Conservation (phyloP, 345 rosid species). For the Hevea brasiliensis region DNA sequence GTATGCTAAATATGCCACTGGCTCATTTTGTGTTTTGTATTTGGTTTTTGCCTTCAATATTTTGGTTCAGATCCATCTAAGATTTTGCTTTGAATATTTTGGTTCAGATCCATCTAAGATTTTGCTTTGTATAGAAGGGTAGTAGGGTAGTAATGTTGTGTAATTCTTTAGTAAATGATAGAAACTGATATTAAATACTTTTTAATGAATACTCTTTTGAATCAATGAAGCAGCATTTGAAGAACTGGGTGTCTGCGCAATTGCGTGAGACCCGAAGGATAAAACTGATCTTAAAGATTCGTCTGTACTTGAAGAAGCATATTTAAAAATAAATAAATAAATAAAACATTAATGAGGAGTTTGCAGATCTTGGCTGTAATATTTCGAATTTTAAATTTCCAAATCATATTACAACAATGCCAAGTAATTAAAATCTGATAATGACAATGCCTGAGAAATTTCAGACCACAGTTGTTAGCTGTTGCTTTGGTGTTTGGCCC, state of each 20-base stretch:
- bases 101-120: constrained; percentile 25
- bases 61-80: constrained; percentile 24
- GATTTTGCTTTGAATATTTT: constrained; percentile 1
- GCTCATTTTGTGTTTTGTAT: constrained; percentile 2
- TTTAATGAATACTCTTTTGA: constrained; percentile 16
- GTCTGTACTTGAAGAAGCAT: constrained; percentile 21
- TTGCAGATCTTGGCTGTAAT: background rate
- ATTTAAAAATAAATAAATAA: background rate
- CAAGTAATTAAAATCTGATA: constrained; percentile 4
- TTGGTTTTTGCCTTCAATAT: background rate
- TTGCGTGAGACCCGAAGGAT: too few relatives aligned
- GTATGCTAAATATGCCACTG: constrained; percentile 10
- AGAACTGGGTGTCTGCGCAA: too few relatives aligned
- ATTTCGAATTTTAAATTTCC: constrained; percentile 16
- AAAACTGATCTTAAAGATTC: constrained; percentile 9
- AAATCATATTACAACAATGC: background rate
- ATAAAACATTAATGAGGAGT: constrained; percentile 14
- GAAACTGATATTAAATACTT: constrained; percentile 5
- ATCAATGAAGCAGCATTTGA: constrained; percentile 23
- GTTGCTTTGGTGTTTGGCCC: background rate
- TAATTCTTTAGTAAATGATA: constrained; percentile 33
- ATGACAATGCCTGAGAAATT: constrained; percentile 1
- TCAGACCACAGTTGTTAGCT: constrained; percentile 10
- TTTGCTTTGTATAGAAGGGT: constrained; percentile 49
- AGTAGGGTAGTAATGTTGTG: constrained; percentile 32